phyloP scores from a whole-genome alignment of 768 basidiomycete species.

The Boletus sp. region DNA sequence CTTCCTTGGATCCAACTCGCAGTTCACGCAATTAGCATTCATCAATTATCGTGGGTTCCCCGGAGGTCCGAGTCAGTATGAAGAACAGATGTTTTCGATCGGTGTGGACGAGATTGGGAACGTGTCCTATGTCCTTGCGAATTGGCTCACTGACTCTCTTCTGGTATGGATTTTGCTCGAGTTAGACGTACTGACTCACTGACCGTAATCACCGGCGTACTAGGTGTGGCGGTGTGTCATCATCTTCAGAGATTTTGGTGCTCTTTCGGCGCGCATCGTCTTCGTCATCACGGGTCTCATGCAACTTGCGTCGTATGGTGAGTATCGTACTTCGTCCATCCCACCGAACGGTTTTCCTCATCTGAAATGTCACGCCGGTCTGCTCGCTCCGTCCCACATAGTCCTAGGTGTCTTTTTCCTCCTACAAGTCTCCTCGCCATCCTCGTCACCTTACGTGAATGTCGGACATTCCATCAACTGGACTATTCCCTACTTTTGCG shows the following conservation, averaged over 20 bases:
- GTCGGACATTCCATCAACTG: conserved; percentile 18
- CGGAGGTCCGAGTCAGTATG: conserved; percentile 25
- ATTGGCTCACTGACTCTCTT: conserved; percentile 28
- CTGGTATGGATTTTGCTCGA: conserved; percentile 13
- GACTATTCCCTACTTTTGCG: conserved; percentile 27
- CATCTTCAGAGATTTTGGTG: conserved; percentile 24
- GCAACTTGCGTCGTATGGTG: conserved; percentile 27
- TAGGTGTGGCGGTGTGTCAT: conserved; percentile 32
- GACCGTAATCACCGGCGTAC: not conserved
- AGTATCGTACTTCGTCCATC: not conserved
- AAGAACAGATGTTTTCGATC: conserved; percentile 30
- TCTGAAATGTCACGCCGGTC: not conserved
- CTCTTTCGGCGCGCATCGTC: conserved; percentile 12
- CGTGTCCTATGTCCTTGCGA: conserved; percentile 27
- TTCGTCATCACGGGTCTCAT: conserved; percentile 21
- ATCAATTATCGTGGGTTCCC: conserved; percentile 27
- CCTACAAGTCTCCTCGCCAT: conserved; percentile 24
- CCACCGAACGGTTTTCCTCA: not conserved
- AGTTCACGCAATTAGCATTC: conserved; percentile 31
- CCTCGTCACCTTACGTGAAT: conserved; percentile 26
- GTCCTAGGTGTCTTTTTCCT: conserved; percentile 28
- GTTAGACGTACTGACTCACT: not conserved
- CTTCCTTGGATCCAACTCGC: conserved; percentile 25
- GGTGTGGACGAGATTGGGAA: conserved; percentile 23
- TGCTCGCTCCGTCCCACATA: not conserved